Conservation (phyloP, 352 stramenopile genomes). For the Globisporangium ultimum region DNA sequence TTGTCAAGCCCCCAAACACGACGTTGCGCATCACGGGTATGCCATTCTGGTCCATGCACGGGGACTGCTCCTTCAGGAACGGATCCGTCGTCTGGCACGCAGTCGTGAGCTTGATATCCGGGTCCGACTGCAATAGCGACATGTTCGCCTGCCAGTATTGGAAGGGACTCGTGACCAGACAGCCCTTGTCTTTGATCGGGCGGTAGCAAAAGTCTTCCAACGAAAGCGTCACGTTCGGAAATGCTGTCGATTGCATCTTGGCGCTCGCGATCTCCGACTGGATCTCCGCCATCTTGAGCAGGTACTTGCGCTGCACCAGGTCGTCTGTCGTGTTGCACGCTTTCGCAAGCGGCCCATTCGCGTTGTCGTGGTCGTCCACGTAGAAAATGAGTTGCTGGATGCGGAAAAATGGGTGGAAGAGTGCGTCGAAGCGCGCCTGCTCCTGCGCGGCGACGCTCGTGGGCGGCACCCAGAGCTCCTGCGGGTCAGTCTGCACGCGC, state of each 20-base stretch:
- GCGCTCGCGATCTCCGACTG: slow-evolving; percentile 53
- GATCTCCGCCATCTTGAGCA: slow-evolving; percentile 60
- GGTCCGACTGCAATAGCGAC: slow-evolving; percentile 55
- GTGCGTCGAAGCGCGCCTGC: slow-evolving; percentile 69
- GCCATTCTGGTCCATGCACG: slow-evolving; percentile 90
- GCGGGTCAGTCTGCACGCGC: slow-evolving; percentile 70
- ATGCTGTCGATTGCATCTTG: slow-evolving; percentile 19
- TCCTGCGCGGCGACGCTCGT: slow-evolving; percentile 55
- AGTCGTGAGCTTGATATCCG: slow-evolving; percentile 84
- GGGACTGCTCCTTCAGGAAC: slow-evolving; percentile 41
- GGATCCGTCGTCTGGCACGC: slow-evolving; percentile 80
- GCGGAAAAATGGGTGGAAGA: slow-evolving; percentile 86
- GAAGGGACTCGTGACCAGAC: slow-evolving; percentile 77
- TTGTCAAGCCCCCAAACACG: slow-evolving; percentile 76
- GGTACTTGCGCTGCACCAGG: slow-evolving; percentile 54
- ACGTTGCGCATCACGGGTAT: slow-evolving; percentile 87
- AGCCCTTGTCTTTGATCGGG: slow-evolving; percentile 75
- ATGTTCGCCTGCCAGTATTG: slow-evolving; percentile 74
- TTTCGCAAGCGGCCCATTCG: not conserved
- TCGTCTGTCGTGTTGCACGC: slow-evolving; percentile 33
- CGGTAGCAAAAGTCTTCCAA: slow-evolving; percentile 80
- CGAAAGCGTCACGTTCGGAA: slow-evolving; percentile 28
- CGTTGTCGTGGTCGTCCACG: slow-evolving; percentile 23
- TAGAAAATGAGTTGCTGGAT: slow-evolving; percentile 87
- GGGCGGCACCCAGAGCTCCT: slow-evolving; percentile 79